Conservation (phyloP, 768 basidiomycete species). For the Calvatia gigantea region DNA sequence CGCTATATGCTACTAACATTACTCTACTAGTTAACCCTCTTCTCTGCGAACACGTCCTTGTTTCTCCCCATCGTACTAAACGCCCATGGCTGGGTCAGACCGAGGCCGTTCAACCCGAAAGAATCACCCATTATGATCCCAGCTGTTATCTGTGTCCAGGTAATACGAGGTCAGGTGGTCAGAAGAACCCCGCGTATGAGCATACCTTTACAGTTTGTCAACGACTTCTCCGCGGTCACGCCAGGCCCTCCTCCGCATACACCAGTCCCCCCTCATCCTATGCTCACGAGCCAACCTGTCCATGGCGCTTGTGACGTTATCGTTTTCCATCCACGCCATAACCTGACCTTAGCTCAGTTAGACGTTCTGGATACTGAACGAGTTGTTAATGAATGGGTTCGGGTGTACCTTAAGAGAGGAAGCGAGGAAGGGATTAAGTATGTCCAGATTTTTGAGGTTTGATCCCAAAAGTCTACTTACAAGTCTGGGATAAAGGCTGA, state of each 20-base stretch:
- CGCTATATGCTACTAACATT: conserved; percentile 2
- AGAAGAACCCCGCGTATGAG: conserved; percentile 63
- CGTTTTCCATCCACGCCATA: conserved; percentile 82
- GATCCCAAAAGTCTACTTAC: conserved; percentile 8
- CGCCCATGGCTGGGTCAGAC: conserved; percentile 91
- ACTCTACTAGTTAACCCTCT: conserved; percentile 71
- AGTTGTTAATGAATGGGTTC: conserved; percentile 73
- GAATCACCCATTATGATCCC: conserved; percentile 63
- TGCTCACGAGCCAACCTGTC: conserved; percentile 63
- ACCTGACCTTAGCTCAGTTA: conserved; percentile 77
- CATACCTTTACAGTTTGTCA: conserved; percentile 69
- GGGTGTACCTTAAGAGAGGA: conserved; percentile 59
- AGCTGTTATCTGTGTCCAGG: conserved; percentile 88
- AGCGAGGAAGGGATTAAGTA: conserved; percentile 66
- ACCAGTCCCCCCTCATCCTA: conserved; percentile 52
- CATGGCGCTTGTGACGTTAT: conserved; percentile 87
- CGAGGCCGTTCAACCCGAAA: conserved; percentile 53
- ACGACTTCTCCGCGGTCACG: conserved; percentile 81
- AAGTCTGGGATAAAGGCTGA: not conserved
- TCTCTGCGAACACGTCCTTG: conserved; percentile 70
- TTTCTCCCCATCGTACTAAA: conserved; percentile 87
- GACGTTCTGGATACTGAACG: conserved; percentile 48
- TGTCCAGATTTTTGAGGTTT: conserved; percentile 88
- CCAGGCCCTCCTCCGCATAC: conserved; percentile 54
- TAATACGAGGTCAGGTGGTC: conserved; percentile 71